Base-by-base conservation (phyloP, 148 eudicot genomes). In the Nepenthes gracilis region DNA sequence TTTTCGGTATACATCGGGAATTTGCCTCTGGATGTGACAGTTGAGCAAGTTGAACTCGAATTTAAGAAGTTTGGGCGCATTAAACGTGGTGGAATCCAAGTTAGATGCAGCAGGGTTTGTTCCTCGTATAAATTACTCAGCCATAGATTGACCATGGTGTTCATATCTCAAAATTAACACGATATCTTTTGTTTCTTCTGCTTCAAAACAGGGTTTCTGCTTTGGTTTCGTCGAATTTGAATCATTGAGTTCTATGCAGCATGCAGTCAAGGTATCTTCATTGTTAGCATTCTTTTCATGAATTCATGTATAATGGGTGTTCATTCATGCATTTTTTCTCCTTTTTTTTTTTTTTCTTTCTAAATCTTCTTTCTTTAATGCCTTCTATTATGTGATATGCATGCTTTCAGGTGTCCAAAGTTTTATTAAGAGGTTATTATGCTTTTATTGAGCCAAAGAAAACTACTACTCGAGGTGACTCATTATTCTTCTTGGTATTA, bases 211-310 rank as follows among this genome's bases (percentile, higher is more conserved):
- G 66, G 91, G 86, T 57, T 85, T 77, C 65, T 81, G 86, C 75
- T 88, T 80, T 70, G 96, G 96, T 37, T 88, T 88, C 68, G 88
- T 88, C 13, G 88, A 88, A 69, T 88, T 82, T 62, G 88, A 82
- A 60, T 69, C 87, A 2, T 10, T 57, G 72, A 64, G 57, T 55
- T 71, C 91, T 54, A 77, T 85, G 91, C 64, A 64, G 55, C 69
- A 70, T 58, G 96, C 96, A 36, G 77, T 85, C 64, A 74, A 85
- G 96, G 95, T 87, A 80, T 60, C 61, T 14, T 35, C 49, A 36
- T 43, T 33, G 45, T 52, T 52, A 5, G 15, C 8, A 50, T 50
- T 50, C 54, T 50, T n/a, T 50, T 2, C 13, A 50, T 11, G 4
- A 10, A 12, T 37, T 64, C 6, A 54, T 10, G 3, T 12, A 12